Base-by-base conservation (phyloP, 2,329 filamentous ascomycete genomes). In the Herpotrichia juniperi region DNA sequence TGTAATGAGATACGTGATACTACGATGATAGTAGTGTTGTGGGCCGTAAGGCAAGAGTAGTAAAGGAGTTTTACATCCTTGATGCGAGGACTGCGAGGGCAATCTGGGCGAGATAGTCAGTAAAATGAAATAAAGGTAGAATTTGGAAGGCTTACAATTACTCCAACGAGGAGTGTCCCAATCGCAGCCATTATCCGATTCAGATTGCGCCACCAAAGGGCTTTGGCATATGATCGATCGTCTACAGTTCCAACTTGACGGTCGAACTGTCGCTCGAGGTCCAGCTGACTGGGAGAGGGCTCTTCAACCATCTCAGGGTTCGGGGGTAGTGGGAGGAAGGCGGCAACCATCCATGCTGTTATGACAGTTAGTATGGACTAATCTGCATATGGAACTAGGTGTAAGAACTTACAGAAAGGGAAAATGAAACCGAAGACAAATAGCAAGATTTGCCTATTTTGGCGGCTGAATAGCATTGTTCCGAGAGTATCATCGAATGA, bases 401-500 rank as follows among this genome's bases (percentile, higher is more conserved):
- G 44, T 21, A 24, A 61, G 54, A 34, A 51, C 57, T 61, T 66
- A 67, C 66, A 63, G 42, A 91, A 81, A 5, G 90, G 91, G 65
- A 91, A 85, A 42, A 93, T 76, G 66, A 96, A 96, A 21, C 91
- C 91, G 42, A 88, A 35, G 49, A 87, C 84, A 74, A 96, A 96
- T 43, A 90, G 77, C 46, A 88, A 78, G 25, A 93, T 82, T 72
- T 96, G 91, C 42, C 86, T 76, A 66, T 93, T 93, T 55, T 89
- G 83, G 57, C 83, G 83, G 45, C 86, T 87, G 57, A 88, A 80
- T 3, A 84, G 66, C 14, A 83, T 81, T 30, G 82, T 83, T 32
- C 86, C 84, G 2, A 83, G 74, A 9, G 83, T 83, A 74, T 87
- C 89, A 53, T 86, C 84, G 19, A 89, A 76, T 1, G 86, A 87